phyloP scores from a whole-genome alignment of 495 filamentous ascomycete genomes.

The Aspergillus cristatus region DNA sequence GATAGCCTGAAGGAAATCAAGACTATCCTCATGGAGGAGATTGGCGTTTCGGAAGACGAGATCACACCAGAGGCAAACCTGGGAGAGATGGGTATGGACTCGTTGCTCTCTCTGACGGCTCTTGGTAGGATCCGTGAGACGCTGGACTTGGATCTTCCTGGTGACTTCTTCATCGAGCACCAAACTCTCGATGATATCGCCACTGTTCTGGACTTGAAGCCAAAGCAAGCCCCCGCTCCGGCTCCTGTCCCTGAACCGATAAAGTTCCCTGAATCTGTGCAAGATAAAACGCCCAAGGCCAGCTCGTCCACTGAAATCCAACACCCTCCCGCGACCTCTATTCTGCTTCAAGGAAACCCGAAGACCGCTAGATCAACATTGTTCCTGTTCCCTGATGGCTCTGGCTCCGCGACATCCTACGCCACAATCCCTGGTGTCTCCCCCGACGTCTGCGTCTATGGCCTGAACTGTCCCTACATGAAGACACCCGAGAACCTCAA shows the following conservation, averaged over 20 bases:
- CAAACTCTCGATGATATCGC: constrained; percentile 50
- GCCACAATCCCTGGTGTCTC: constrained; percentile 48
- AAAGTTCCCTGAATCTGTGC: constrained; percentile 12
- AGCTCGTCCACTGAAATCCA: constrained; percentile 10
- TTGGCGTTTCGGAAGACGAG: constrained; percentile 56
- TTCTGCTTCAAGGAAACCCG: constrained; percentile 27
- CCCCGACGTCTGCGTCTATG: constrained; percentile 47
- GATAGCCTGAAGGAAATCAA: constrained; percentile 39
- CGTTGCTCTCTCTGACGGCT: constrained; percentile 42
- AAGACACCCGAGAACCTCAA: constrained; percentile 47
- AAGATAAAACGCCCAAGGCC: constrained; percentile 7
- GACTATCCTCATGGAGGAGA: constrained; percentile 56
- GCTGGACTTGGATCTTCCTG: constrained; percentile 38
- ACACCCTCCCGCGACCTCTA: constrained; percentile 39
- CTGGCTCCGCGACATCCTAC: constrained; percentile 38
- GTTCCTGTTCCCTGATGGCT: constrained; percentile 28
- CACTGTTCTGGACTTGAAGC: constrained; percentile 30
- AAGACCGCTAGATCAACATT: constrained; percentile 15
- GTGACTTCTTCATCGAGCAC: constrained; percentile 51
- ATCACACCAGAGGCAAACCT: constrained; percentile 38
- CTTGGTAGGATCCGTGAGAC: constrained; percentile 48
- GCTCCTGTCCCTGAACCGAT: constrained; percentile 12
- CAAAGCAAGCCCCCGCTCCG: constrained; percentile 17
- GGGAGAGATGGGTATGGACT: constrained; percentile 43
- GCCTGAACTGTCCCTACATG: constrained; percentile 60